Conservation (phyloP, 352 stramenopile species). For the Saprolegnia diclina region DNA sequence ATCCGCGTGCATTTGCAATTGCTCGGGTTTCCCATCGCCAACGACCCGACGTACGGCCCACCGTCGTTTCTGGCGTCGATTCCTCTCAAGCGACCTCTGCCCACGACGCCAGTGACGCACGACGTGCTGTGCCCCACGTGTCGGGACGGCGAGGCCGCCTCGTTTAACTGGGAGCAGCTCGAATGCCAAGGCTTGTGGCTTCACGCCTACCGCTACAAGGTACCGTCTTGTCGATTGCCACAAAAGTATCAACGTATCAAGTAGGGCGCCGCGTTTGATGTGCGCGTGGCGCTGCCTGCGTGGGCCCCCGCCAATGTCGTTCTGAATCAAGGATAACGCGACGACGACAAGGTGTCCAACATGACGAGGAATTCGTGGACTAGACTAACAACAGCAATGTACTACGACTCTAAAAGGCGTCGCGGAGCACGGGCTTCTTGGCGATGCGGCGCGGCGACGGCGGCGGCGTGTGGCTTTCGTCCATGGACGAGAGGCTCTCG, state of each 20-base stretch:
- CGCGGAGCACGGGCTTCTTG: background rate
- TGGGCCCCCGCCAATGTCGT: background rate
- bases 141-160: slow-evolving; percentile 12
- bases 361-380: no score
- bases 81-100: background rate
- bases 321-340: no score
- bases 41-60: slow-evolving; percentile 28
- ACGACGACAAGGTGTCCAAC: no score
- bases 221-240: background rate
- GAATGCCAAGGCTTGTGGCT: slow-evolving; percentile 39
- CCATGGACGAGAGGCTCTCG: background rate
- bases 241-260: no score
- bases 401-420: background rate
- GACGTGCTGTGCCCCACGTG: slow-evolving; percentile 29
- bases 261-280: background rate
- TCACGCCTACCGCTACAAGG: slow-evolving; percentile 33
- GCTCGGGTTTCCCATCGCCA: slow-evolving; percentile 27
- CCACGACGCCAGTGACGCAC: background rate
- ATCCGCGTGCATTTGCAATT: slow-evolving; percentile 29
- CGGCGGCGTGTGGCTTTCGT: background rate
- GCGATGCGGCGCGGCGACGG: background rate
- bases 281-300: background rate
- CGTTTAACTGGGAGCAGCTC: slow-evolving; percentile 30
- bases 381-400: no score
- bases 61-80: background rate